phyloP scores from a whole-genome alignment of 2,329 filamentous ascomycete genomes.

The Aureobasidium namibiae region DNA sequence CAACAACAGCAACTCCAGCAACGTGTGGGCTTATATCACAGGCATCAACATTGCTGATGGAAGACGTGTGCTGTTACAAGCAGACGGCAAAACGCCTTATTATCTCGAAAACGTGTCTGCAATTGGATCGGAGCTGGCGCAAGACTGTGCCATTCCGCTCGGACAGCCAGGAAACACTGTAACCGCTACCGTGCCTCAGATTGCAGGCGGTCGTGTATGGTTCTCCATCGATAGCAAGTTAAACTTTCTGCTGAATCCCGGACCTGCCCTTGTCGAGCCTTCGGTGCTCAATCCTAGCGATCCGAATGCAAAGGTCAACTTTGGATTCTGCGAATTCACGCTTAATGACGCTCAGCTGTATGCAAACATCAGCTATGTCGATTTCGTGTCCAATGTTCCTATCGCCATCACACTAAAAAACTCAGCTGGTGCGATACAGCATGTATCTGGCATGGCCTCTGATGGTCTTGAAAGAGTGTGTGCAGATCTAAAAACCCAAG shows the following conservation, averaged over 20 bases:
- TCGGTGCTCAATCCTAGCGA: slow-evolving; percentile 31
- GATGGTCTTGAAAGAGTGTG: slow-evolving; percentile 53
- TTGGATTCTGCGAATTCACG: slow-evolving; percentile 42
- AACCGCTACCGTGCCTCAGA: slow-evolving; percentile 28
- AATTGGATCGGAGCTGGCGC: slow-evolving; percentile 25
- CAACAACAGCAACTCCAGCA: slow-evolving; percentile 26
- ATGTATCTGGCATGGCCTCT: slow-evolving; percentile 52
- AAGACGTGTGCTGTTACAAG: slow-evolving; percentile 26
- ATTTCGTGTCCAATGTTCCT: slow-evolving; percentile 32
- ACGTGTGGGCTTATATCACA: slow-evolving; percentile 29
- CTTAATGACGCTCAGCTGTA: slow-evolving; percentile 40
- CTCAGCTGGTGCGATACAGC: slow-evolving; percentile 31
- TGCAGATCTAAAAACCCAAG: slow-evolving; percentile 47
- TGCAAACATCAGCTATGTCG: slow-evolving; percentile 36
- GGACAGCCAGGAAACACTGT: slow-evolving; percentile 25
- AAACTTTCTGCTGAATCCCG: slow-evolving; percentile 30
- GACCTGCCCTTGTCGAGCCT: slow-evolving; percentile 29
- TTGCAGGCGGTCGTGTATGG: slow-evolving; percentile 33
- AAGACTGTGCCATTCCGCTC: slow-evolving; percentile 30
- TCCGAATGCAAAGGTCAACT: slow-evolving; percentile 37
- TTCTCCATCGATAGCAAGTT: slow-evolving; percentile 26
- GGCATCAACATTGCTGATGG: slow-evolving; percentile 29
- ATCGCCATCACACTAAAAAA: slow-evolving; percentile 32
- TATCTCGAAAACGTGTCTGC: slow-evolving; percentile 24
- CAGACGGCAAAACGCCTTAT: slow-evolving; percentile 28